Evolutionary conservation across 2,329 filamentous ascomycete species (phyloP).

Genomic region (Trichoderma afroharzianum): DNA sequence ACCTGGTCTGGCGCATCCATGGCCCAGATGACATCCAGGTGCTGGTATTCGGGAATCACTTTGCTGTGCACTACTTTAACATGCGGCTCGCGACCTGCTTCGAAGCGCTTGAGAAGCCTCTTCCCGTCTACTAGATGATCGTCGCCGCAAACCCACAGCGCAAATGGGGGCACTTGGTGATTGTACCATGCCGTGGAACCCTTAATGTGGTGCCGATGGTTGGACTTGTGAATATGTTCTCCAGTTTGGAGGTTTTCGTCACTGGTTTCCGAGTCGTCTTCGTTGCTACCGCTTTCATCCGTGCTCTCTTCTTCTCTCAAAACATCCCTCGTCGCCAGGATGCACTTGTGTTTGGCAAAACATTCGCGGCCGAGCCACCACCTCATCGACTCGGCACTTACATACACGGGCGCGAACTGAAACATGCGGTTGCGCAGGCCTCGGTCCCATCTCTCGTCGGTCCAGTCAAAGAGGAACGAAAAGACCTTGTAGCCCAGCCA

Average conservation of each 20-base stretch:
- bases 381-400: conserved; percentile 83
- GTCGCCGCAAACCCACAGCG: conserved; percentile 80
- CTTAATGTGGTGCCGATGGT: conserved; percentile 33
- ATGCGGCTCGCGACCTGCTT: conserved; percentile 73
- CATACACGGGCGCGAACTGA: conserved; percentile 87
- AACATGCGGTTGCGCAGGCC: conserved; percentile 79
- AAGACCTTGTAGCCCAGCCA: conserved; percentile 86
- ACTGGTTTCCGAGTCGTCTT: conserved; percentile 17
- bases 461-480: conserved; percentile 85
- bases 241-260: not conserved
- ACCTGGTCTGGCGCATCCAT: conserved; percentile 84
- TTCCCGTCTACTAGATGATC: conserved; percentile 83
- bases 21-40: conserved; percentile 92
- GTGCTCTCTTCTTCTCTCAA: conserved; percentile 58
- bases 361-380: conserved; percentile 93
- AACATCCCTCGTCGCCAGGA: conserved; percentile 73
- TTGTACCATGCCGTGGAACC: conserved; percentile 76
- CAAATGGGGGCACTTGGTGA: conserved; percentile 72
- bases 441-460: conserved; percentile 78
- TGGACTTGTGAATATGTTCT: not conserved
- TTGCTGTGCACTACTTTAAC: conserved; percentile 78
- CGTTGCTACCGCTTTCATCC: conserved; percentile 34
- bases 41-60: conserved; percentile 83
- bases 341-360: conserved; percentile 77
- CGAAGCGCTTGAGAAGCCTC: conserved; percentile 69